Evolutionary conservation across 306 rosid genomes (phyloP), one percentile per base, ranked within the genome.

Genomic region (Sophora flavescens): DNA sequence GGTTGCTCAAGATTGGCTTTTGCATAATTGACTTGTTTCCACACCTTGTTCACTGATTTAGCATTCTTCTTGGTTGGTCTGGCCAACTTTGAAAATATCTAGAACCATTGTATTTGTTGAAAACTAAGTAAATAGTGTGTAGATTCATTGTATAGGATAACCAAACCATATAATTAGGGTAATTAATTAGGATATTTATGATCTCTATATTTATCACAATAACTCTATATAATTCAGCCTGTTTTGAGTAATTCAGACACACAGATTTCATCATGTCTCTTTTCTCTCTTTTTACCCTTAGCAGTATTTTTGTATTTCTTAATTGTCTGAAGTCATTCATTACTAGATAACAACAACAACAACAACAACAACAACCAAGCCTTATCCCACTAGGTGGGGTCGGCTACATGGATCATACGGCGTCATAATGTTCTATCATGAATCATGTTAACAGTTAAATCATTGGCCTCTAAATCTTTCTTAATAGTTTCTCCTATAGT

Each of bases 1-100:
- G 42, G 52, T 82, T 66, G 56, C 22, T 82, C 53, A 50, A 36
- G 44, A 8, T 36, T 73, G 68, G 41, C 2, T 66, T 61, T 30
- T 62, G 44, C 42, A 42, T 77, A 22, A 45, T 76, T 70, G 56
- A n/a, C 50, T 53, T 4, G 12, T 69, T 69, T 69, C 63, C 42
- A 76, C 48, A 41, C 35, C 70, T 42, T 70, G 70, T 70, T 70
- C 9, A 16, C 36, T 73, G 44, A 57, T 61, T 41, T 44, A 42
- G 38, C 12, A 39, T 53, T 60, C 28, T 51, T 51, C 44, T 6
- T 41, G 41, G 22, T 47, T 36, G 7, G 61, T 42, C 2, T 67
- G 8, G 59, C 17, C 72, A 15, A 41, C 14, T 70, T 33, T 62
- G 13, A 17, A 62, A 70, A 45, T 75, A 50, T 70, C 47, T 18